Base-by-base conservation (phyloP, 495 filamentous ascomycete species). In the Thermochaetoides thermophila region DNA sequence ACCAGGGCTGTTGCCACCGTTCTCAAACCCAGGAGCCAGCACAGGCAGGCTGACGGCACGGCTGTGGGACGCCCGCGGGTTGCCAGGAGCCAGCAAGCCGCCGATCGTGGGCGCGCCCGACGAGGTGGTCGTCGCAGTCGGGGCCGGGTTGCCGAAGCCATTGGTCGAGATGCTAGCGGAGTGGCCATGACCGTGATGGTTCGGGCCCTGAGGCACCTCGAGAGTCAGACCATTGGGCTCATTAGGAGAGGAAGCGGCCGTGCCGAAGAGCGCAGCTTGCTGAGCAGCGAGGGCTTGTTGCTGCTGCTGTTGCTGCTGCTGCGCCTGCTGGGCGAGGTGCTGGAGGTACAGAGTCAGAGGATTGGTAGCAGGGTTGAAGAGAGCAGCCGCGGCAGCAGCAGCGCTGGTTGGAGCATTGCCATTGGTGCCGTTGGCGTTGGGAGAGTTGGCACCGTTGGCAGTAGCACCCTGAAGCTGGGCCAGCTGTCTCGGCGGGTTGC, bases 261-360 rank as follows among this genome's bases (percentile, higher is more conserved):
- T 69, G 15, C 71, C 67, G 39, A 73, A 75, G 17, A 76, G 53
- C 1, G 69, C 71, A 7, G 71, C 70, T 44, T 76, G 69, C 44
- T 74, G 74, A 5, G 66, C 66, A 12, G 59, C 64, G 16, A 70
- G 60, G 7, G 66, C 61, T 36, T 76, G 72, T 21, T 78, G 72
- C 37, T 78, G 73, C 33, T 78, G 71, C 33, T 84, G 80, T 29
- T 76, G 72, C 27, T 77, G 75, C 38, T 86, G 79, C 23, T 77
- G 70, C 14, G 81, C 76, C 51, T 87, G 80, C 17, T 81, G 70
- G 3, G 75, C 83, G 31, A 85, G 77, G 52, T 92, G 84, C 52
- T 72, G 81, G 25, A 94, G 71, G 53, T 92, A 94, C 76, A 94
- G 69, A n/a, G 83, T 91, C 48, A 97, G 58, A 0, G 89, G 89